These are phyloP conservation scores for Stereum hirsutum DNA, from an alignment of 1,284 basidiomycete genomes.

Conservation along the genomic window DNA sequence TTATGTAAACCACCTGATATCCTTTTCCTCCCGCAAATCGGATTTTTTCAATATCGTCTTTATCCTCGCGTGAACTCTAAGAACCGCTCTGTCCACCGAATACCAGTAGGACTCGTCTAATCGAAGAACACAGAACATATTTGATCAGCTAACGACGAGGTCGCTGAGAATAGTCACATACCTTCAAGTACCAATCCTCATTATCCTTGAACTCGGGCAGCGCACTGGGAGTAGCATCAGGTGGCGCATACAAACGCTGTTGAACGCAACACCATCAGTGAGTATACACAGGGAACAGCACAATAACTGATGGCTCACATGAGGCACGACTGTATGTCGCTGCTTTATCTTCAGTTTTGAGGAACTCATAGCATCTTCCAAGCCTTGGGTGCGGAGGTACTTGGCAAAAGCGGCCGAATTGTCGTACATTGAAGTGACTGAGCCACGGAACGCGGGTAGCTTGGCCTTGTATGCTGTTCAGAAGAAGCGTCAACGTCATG, in stretches of 20 bases:
- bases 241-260: conserved; percentile 3
- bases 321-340: conserved; percentile 10
- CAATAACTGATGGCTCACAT: conserved; percentile 5
- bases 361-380: conserved; percentile 9
- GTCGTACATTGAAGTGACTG: conserved; percentile 16
- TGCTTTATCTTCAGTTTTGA: conserved; percentile 12
- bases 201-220: conserved; percentile 2
- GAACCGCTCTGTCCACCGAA: background rate
- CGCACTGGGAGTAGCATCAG: background rate
- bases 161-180: background rate
- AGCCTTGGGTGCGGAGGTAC: conserved; percentile 16
- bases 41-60: no score
- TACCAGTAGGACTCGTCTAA: background rate
- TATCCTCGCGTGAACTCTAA: background rate
- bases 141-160: background rate
- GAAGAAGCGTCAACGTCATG: background rate
- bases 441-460: background rate
- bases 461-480: conserved; percentile 8
- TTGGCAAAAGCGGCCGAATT: conserved; percentile 17
- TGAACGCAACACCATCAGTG: background rate
- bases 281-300: background rate
- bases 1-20: no score
- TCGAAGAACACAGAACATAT: no score
- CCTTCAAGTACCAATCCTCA: conserved; percentile 7
- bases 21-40: no score